Evolutionary conservation across 176 grass and related monocot species (phyloP).

Genomic region (Raddia distichophylla): DNA sequence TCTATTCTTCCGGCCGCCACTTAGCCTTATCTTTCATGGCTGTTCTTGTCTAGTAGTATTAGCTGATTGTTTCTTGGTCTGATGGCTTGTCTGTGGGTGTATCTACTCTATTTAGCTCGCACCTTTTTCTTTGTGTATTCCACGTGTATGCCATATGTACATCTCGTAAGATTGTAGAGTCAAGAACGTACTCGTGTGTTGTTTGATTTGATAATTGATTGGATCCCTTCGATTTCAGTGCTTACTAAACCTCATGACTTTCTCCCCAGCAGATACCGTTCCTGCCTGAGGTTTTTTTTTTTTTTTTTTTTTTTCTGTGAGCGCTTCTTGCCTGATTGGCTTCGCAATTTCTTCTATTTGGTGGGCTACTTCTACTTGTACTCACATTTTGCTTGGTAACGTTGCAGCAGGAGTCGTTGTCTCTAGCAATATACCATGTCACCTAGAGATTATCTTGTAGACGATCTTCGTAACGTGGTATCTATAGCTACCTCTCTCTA

Average conservation of each 20-base stretch:
- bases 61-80: constrained; percentile 37
- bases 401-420: too few relatives aligned
- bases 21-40: constrained; percentile 6
- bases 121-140: constrained; percentile 42
- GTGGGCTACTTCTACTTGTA: too few relatives aligned
- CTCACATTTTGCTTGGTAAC: too few relatives aligned
- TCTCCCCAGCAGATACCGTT: too few relatives aligned
- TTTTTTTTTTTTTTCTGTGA: too few relatives aligned
- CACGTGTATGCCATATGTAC: constrained; percentile 6
- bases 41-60: neutral
- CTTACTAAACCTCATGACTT: neutral
- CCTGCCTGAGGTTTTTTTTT: too few relatives aligned
- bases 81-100: constrained; percentile 50
- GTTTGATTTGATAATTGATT: constrained; percentile 53
- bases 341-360: too few relatives aligned
- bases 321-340: too few relatives aligned
- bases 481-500: too few relatives aligned
- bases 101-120: constrained; percentile 34
- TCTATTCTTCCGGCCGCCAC: neutral
- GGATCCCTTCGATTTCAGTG: constrained; percentile 21
- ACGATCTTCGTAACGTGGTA: too few relatives aligned
- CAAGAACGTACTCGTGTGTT: constrained; percentile 45
- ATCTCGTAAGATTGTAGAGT: constrained; percentile 42
- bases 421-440: too few relatives aligned
- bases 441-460: too few relatives aligned